Evolutionary conservation across 2,329 filamentous ascomycete species (phyloP), one percentile per base, ranked within the genome.

Genomic region (Alternaria sp.): DNA sequence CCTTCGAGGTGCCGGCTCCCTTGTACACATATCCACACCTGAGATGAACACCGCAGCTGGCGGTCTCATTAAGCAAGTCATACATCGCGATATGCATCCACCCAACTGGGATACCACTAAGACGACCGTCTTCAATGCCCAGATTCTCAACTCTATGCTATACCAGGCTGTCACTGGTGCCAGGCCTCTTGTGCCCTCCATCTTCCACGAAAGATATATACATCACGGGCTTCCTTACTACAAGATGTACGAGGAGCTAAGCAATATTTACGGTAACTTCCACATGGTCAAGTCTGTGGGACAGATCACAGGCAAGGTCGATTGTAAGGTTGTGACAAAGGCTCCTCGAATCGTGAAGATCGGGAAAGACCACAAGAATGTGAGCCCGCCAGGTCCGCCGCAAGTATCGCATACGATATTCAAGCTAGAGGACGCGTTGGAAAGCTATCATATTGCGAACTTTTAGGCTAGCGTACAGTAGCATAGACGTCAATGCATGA

Each of bases 1-100:
- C 78, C 88, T 92, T 18, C 84, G 85, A 79, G 85, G 85, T 76
- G 83, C 80, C 65, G 58, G 53, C 5, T 7, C 11, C 5, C 5
- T 7, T 12, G 1, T 20, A 24, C 36, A 38, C 47, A 20, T 7
- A 38, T 11, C 42, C 42, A 24, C 34, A 70, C n/a, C 39, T 20
- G 39, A 59, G 32, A 80, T 82, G 76, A 74, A 70, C 22, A 51
- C 83, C 26, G 78, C 78, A 3, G 74, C 77, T 8, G 81, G 80
- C 5, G 81, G 81, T 0, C 68, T 75, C 24, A 81, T 83, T 57
- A 75, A 75, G 11, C 81, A 84, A 62, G 67, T 66, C 8, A 81
- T 83, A 51, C 16, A 68, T 0, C 24, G 54, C 9, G 80, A 83
- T 57, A 47, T 54, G 2, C 22, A 73, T 7, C 49, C 41, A 3